These are phyloP conservation scores for Monilinia vaccinii-corymbosi DNA, from an alignment of 2,329 filamentous ascomycete genomes.

Conservation along the genomic window DNA sequence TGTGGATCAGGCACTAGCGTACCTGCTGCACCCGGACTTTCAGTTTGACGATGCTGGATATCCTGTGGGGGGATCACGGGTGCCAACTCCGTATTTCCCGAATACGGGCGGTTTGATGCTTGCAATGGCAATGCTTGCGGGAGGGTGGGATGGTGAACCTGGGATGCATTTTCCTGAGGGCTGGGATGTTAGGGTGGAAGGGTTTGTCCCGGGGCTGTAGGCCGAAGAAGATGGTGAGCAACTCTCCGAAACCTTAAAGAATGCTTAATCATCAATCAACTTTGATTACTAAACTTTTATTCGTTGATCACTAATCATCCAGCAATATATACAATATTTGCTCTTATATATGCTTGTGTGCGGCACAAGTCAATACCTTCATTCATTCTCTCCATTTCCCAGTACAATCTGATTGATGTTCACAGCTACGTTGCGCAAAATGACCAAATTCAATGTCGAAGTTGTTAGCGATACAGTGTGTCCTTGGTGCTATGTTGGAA, in stretches of 20 bases:
- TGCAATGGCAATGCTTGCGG: constrained; percentile 47
- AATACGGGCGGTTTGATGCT: constrained; percentile 40
- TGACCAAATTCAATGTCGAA: constrained; percentile 69
- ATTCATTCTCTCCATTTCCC: background rate
- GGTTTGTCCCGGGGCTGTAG: constrained; percentile 43
- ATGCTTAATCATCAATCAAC: background rate
- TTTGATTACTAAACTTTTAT: background rate
- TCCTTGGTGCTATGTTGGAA: constrained; percentile 38
- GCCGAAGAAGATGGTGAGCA: too few relatives aligned
- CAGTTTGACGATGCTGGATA: constrained; percentile 49
- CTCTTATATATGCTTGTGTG: background rate
- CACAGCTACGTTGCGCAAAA: constrained; percentile 32
- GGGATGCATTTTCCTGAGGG: constrained; percentile 39
- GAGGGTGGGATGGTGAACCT: constrained; percentile 43
- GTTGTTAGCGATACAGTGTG: constrained; percentile 68
- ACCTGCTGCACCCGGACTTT: constrained; percentile 40
- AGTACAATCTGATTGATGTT: constrained; percentile 18
- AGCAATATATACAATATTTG: too few relatives aligned
- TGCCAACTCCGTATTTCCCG: constrained; percentile 50
- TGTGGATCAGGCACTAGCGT: constrained; percentile 34
- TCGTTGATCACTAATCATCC: constrained; percentile 3
- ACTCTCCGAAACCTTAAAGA: background rate
- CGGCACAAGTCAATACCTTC: background rate
- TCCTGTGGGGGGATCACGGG: constrained; percentile 41
- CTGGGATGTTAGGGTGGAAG: constrained; percentile 41